Conservation (phyloP, 495 filamentous ascomycete species). For the Penicillium ucsense region DNA sequence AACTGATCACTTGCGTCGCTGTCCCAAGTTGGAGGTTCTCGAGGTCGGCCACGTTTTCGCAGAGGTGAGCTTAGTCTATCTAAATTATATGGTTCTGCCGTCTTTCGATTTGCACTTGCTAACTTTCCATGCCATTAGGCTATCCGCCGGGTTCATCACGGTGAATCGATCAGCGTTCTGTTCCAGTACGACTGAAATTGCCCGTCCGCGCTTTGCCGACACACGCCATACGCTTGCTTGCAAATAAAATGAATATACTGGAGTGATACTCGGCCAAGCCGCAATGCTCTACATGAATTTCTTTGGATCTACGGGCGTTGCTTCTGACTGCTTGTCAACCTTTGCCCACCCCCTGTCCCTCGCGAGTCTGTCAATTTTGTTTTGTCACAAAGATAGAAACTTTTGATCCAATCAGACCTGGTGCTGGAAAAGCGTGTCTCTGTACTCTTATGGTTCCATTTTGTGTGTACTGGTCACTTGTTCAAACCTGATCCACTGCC, state of each 20-base stretch:
- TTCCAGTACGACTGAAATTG: conserved; percentile 70
- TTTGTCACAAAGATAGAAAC: conserved; percentile 11
- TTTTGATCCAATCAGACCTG: conserved; percentile 13
- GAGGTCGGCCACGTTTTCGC: conserved; percentile 91
- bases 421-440: conserved; percentile 2
- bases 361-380: neutral
- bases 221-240: neutral
- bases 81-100: neutral
- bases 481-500: too few relatives aligned
- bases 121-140: conserved; percentile 43
- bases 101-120: conserved; percentile 2
- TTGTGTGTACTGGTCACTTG: neutral
- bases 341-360: conserved; percentile 1
- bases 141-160: conserved; percentile 92
- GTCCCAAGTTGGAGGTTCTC: conserved; percentile 82
- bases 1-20: conserved; percentile 60
- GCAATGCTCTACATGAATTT: conserved; percentile 13
- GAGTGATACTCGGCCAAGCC: neutral
- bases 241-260: conserved; percentile 1
- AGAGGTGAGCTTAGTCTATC: conserved; percentile 47
- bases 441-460: conserved; percentile 5
- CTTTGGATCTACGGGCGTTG: conserved; percentile 8
- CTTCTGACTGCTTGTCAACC: conserved; percentile 10
- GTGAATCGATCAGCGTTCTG: conserved; percentile 93
- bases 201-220: neutral